Evolutionary conservation across 2,329 filamentous ascomycete genomes (phyloP).

Genomic region (Alternaria gansuensis): DNA sequence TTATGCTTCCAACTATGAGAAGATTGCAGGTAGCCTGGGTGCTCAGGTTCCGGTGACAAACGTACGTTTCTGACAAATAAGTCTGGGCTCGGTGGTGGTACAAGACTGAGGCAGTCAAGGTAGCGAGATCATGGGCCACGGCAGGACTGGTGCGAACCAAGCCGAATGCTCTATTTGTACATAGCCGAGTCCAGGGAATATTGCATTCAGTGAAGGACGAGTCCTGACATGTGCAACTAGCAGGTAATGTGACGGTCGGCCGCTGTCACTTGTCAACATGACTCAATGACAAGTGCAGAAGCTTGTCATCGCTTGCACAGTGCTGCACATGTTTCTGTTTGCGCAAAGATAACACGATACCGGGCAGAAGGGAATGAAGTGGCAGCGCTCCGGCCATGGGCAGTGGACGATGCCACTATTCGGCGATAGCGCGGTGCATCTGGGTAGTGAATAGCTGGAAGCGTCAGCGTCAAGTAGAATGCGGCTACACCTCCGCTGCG

Average conservation of each 20-base stretch:
- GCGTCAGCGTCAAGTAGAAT: constrained; percentile 12
- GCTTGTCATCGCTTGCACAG: constrained; percentile 9
- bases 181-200: constrained; percentile 1
- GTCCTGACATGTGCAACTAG: constrained; percentile 8
- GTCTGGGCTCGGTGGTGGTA: constrained; percentile 18
- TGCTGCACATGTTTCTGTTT: neutral
- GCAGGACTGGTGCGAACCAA: constrained; percentile 18
- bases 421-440: constrained; percentile 19
- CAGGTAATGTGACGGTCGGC: constrained; percentile 9
- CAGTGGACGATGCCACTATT: constrained; percentile 11
- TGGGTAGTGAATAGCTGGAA: constrained; percentile 16
- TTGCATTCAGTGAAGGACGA: constrained; percentile 4
- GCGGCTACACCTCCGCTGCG: constrained; percentile 22
- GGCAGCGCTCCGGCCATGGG: constrained; percentile 10
- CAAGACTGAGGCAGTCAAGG: constrained; percentile 28
- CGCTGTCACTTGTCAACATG: constrained; percentile 37
- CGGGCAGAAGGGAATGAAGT: constrained; percentile 11
- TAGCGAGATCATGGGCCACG: constrained; percentile 15
- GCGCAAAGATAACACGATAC: neutral
- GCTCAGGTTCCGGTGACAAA: constrained; percentile 10
- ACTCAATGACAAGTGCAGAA: constrained; percentile 23
- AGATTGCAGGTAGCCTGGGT: constrained; percentile 22
- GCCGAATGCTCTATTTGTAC: neutral
- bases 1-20: constrained; percentile 7
- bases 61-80: constrained; percentile 38